Percentiles rank a stretch among this genome's conserved stretches.
Evolutionary conservation across 1,284 basidiomycete genomes (phyloP).

Genomic region (Mycena citricolor): DNA sequence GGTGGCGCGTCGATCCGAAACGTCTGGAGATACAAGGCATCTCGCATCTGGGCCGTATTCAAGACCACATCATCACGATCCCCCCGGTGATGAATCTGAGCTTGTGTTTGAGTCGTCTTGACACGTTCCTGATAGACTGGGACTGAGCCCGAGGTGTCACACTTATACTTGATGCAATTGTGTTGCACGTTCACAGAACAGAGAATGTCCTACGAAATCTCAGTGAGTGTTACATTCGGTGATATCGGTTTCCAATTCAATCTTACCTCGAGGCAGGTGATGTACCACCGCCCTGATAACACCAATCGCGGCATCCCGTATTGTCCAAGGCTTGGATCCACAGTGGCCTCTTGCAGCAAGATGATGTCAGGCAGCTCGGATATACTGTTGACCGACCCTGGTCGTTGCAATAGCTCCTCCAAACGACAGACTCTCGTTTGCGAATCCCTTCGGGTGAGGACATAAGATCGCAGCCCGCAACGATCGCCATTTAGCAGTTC

Average conservation of each 20-base stretch:
- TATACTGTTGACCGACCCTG: background rate
- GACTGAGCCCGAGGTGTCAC: conserved; percentile 13
- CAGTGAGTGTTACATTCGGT: too few relatives aligned
- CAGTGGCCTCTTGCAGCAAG: background rate
- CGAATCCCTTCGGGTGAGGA: conserved; percentile 1
- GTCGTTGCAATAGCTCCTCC: conserved; percentile 8
- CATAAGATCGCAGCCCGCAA: conserved; percentile 5
- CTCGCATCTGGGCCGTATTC: conserved; percentile 30
- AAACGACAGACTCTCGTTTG: conserved; percentile 7
- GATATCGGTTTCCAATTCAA: conserved; percentile 1
- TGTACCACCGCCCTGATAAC: background rate
- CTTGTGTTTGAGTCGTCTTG: conserved; percentile 4
- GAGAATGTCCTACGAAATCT: conserved; percentile 23
- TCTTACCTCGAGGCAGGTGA: background rate
- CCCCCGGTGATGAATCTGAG: conserved; percentile 12
- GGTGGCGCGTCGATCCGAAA: conserved; percentile 11
- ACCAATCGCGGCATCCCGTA: conserved; percentile 18
- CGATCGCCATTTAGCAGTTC: conserved; percentile 7
- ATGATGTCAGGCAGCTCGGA: conserved; percentile 1
- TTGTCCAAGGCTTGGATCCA: background rate
- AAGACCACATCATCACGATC: conserved; percentile 21
- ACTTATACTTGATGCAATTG: conserved; percentile 25
- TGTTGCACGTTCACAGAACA: conserved; percentile 32
- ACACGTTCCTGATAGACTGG: conserved; percentile 25
- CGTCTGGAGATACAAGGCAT: conserved; percentile 25